Conservation (phyloP, 2,329 filamentous ascomycete species). For the Colletotrichum shisoi region DNA sequence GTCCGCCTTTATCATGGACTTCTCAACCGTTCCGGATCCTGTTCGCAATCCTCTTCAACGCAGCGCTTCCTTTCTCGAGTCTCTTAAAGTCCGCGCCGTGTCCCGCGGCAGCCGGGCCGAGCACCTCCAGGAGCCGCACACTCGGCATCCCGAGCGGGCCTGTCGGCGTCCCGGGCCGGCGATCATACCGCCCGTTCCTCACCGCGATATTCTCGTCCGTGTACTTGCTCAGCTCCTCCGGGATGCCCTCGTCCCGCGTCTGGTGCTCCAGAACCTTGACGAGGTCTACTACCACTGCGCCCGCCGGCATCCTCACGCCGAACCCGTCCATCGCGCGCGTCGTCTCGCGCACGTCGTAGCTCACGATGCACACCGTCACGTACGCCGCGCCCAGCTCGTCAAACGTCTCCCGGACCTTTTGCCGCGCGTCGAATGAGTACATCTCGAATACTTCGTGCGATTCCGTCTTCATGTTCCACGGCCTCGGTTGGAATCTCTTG, state of each 20-base stretch:
- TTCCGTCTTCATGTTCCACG: neutral
- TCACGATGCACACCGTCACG: slow-evolving; percentile 11
- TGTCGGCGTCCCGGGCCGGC: neutral
- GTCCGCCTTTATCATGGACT: neutral
- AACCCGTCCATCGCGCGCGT: slow-evolving; percentile 7
- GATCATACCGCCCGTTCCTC: slow-evolving; percentile 11
- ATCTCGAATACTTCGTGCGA: neutral
- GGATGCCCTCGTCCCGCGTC: neutral
- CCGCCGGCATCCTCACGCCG: neutral
- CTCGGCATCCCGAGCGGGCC: slow-evolving; percentile 6
- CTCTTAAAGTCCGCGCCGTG: slow-evolving; percentile 7
- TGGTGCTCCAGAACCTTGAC: slow-evolving; percentile 23
- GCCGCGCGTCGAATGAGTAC: neutral
- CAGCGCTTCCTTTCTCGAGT: slow-evolving; percentile 1
- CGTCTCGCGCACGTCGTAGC: slow-evolving; percentile 16
- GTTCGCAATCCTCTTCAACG: slow-evolving; percentile 10
- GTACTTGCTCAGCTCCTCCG: slow-evolving; percentile 6
- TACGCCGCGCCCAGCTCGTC: neutral
- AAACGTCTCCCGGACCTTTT: neutral
- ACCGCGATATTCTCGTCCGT: slow-evolving; percentile 18
- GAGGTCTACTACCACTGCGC: slow-evolving; percentile 1
- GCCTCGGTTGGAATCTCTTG: neutral
- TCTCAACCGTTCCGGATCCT: neutral
- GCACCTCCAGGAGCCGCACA: neutral
- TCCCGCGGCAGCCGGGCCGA: slow-evolving; percentile 20